phyloP scores from a whole-genome alignment of 1,284 basidiomycete genomes.

The Moniliophthora roreri region DNA sequence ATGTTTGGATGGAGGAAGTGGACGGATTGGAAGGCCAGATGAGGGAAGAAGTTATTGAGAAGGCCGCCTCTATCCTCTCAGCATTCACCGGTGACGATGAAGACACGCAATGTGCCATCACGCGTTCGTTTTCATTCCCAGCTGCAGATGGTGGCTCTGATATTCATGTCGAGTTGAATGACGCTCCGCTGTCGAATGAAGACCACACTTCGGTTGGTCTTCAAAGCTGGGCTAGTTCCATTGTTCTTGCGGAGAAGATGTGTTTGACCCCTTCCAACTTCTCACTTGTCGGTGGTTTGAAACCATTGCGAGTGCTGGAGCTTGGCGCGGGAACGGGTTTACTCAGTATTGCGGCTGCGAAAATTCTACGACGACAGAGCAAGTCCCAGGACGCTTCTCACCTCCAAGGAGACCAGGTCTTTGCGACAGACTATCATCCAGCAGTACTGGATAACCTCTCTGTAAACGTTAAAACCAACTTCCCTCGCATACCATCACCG shows the following conservation, averaged over 20 bases:
- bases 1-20: constrained; percentile 44
- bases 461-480: constrained; percentile 65
- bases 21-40: constrained; percentile 25
- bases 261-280: constrained; percentile 54
- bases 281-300: constrained; percentile 23
- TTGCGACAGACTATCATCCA: constrained; percentile 84
- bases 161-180: constrained; percentile 67
- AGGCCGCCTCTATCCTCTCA: constrained; percentile 61
- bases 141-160: not conserved
- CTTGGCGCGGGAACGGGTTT: constrained; percentile 88
- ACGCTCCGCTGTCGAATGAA: constrained; percentile 65
- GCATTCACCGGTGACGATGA: constrained; percentile 44
- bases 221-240: constrained; percentile 87
- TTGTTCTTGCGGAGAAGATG: constrained; percentile 73
- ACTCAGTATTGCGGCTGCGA: constrained; percentile 70
- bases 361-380: constrained; percentile 45
- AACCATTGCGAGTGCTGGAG: constrained; percentile 65
- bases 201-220: constrained; percentile 86
- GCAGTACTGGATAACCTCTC: constrained; percentile 74
- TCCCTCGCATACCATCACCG: constrained; percentile 24
- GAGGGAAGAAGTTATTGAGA: constrained; percentile 39
- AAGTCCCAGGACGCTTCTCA: not conserved
- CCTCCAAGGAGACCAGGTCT: constrained; percentile 34
- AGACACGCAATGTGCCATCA: constrained; percentile 40
- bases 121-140: constrained; percentile 55